These are phyloP conservation scores for Candida pseudofarinosa DNA, from an alignment of 805 yeast species.

Conservation along the genomic window DNA sequence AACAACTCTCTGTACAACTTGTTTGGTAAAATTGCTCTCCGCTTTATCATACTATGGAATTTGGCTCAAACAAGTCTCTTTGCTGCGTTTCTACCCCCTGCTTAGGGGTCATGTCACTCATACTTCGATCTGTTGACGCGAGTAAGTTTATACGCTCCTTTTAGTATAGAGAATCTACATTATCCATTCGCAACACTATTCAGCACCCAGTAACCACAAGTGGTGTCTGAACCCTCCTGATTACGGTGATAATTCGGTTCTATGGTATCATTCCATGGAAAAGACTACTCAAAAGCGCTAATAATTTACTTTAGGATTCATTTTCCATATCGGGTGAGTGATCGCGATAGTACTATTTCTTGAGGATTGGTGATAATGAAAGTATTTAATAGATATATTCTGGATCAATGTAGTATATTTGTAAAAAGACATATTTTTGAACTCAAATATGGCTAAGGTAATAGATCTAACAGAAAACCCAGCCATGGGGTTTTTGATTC, in stretches of 20 bases:
- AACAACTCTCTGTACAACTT: conserved; percentile 5
- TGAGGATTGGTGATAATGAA: not conserved
- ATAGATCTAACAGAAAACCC: not conserved
- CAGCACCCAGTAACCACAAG: too few relatives aligned
- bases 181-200: too few relatives aligned
- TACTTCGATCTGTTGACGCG: too few relatives aligned
- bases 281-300: not conserved
- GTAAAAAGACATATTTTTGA: not conserved
- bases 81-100: conserved; percentile 90
- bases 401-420: not conserved
- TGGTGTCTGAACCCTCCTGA: too few relatives aligned
- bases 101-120: conserved; percentile 25
- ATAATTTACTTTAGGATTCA: not conserved
- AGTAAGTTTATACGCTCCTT: too few relatives aligned
- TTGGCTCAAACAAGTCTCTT: conserved; percentile 67
- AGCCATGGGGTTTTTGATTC: not conserved
- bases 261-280: not conserved
- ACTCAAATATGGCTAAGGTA: not conserved
- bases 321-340: not conserved
- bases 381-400: not conserved
- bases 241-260: too few relatives aligned
- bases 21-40: conserved; percentile 19
- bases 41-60: conserved; percentile 59
- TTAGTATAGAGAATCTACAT: too few relatives aligned
- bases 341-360: not conserved